Conservation (phyloP, 306 rosid genomes). For the Lupinus albus region DNA sequence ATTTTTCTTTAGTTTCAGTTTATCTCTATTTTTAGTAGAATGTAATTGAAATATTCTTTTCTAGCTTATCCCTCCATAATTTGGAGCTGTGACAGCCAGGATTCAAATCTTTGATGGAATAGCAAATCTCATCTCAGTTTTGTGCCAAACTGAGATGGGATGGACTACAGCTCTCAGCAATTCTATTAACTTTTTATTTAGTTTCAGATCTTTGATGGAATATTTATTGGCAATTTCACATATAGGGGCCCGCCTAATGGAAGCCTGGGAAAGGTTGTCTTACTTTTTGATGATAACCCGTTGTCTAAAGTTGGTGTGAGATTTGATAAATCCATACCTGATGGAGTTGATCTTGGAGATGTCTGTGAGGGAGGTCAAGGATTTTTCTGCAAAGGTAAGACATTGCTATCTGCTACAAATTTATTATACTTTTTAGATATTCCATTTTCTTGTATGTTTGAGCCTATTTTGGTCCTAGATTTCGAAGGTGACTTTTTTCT, state of each 20-base stretch:
- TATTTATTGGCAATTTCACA: conserved; percentile 12
- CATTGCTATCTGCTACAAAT: neutral
- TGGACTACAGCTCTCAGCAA: too few relatives aligned
- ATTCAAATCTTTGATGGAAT: too few relatives aligned
- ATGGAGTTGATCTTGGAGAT: conserved; percentile 93
- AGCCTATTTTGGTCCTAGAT: conserved; percentile 5
- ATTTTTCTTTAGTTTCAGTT: neutral
- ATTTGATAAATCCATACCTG: conserved; percentile 74
- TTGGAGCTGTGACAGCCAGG: too few relatives aligned
- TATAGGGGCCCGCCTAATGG: conserved; percentile 71
- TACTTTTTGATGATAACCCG: conserved; percentile 75
- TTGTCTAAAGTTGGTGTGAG: conserved; percentile 77
- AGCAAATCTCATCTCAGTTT: too few relatives aligned
- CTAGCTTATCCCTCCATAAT: neutral
- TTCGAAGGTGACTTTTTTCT: conserved; percentile 27
- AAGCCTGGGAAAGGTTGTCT: conserved; percentile 65
- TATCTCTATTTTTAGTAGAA: neutral
- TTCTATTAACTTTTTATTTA: neutral
- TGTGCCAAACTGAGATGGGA: too few relatives aligned
- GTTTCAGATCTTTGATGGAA: too few relatives aligned
- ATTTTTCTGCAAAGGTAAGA: conserved; percentile 73
- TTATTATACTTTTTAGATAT: conserved; percentile 6
- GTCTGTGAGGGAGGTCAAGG: conserved; percentile 70
- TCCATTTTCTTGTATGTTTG: conserved; percentile 18
- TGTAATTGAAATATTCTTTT: neutral